These are phyloP conservation scores for Yamadazyma siamensis DNA, from an alignment of 1,139 yeast genomes.

Conservation along the genomic window DNA sequence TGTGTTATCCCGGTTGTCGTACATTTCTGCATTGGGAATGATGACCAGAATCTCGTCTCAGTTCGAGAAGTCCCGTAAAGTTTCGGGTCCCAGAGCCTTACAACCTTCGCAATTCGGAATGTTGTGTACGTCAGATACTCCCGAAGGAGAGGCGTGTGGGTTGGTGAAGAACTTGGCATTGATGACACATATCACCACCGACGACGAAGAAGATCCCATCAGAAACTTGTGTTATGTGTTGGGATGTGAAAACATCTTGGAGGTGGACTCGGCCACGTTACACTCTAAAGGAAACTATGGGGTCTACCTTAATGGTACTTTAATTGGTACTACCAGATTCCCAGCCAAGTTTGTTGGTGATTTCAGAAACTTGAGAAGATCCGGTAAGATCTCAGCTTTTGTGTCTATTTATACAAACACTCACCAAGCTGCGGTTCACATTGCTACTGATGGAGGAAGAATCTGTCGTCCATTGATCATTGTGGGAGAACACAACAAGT, in stretches of 20 bases:
- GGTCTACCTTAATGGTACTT: constrained; percentile 88
- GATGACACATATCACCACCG: constrained; percentile 98
- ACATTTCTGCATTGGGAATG: constrained; percentile 96
- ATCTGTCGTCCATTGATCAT: constrained; percentile 95
- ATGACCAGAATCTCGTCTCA: constrained; percentile 99
- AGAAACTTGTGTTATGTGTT: constrained; percentile 70
- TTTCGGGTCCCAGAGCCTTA: constrained; percentile 97
- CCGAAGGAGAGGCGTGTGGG: constrained; percentile 99
- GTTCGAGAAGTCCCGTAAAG: constrained; percentile 95
- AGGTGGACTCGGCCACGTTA: constrained; percentile 79
- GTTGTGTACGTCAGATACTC: constrained; percentile 98
- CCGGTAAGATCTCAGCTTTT: constrained; percentile 84
- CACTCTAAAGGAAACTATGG: constrained; percentile 79
- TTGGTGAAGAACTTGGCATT: constrained; percentile 92
- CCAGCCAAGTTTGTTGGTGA: constrained; percentile 76
- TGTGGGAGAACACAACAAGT: constrained; percentile 61
- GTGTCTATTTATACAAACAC: constrained; percentile 86
- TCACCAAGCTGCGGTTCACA: constrained; percentile 90
- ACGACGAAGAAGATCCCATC: constrained; percentile 92
- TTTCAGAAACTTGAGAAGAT: constrained; percentile 78
- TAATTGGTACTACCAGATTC: constrained; percentile 83
- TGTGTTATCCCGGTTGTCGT: constrained; percentile 84
- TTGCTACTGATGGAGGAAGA: constrained; percentile 98
- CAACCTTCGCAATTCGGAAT: constrained; percentile 99
- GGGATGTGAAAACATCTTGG: constrained; percentile 85